Evolutionary conservation across 352 stramenopile species (phyloP), one percentile per base, ranked within the genome.

Genomic region (Phytophthora kernoviae): DNA sequence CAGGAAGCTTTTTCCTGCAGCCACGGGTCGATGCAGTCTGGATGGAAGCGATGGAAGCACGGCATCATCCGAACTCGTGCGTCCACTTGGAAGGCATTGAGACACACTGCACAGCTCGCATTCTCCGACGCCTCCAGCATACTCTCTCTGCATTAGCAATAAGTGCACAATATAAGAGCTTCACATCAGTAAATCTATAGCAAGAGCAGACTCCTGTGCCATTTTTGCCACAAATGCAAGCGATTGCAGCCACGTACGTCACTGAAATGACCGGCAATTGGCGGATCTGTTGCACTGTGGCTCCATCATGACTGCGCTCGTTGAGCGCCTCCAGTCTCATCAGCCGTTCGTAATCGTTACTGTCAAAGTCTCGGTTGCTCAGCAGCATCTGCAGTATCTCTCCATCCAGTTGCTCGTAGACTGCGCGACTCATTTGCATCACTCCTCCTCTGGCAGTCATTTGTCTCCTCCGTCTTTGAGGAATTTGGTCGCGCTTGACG

Each of bases 11-110:
- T 90, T 37, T 73, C 65, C 30, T 77, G 69, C 7, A 94, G 84
- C 83, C 86, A 94, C 30, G 70, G 72, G 30, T 93, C 86, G 62
- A 94, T 91, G 69, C 84, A 92, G 10, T 56, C 34, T 0, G 77
- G 77, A 37, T 93, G 84, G 54, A 93, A 95, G 52, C 78, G 81
- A 43, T 91, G 84, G 66, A 95, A 93, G 50, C 86, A 93, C 20
- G 67, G 79, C 62, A 92, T 73, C 65, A 94, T 81, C 1, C 84
- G 79, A 8, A 86, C 82, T 5, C 58, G 54, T 7, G 59, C 49
- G 43, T 61, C 54, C 5, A 85, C 43, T 40, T 79, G 56, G 37
- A 91, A 77, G 17, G 75, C 45, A n/a, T 62, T 65, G 20, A 93
- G 70, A 62, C 84, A 95, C 45, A 95, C 77, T 2, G 80, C 73